A percentile compares a stretch with the other conserved stretches of the same genome.
Conservation (phyloP, 2,329 filamentous ascomycete genomes). For the Sclerotinia subarctica region DNA sequence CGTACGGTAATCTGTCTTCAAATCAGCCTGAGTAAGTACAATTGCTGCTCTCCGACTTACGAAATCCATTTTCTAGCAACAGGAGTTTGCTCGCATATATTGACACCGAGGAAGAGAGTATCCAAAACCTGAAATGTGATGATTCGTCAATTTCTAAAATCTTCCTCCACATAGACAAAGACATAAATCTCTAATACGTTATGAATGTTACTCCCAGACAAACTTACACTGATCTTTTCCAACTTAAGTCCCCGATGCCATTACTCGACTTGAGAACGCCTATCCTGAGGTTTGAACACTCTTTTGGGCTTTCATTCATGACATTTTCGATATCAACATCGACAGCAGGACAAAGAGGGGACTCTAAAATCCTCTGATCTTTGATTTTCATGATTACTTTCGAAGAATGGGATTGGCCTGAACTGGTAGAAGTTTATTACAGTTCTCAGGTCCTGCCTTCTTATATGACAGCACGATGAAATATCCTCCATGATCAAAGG, state of each 20-base stretch:
- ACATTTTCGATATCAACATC: not conserved
- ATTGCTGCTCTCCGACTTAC: not conserved
- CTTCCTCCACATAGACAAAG: not conserved
- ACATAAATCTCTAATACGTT: not conserved
- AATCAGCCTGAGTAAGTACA: not conserved
- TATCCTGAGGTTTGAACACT: not conserved
- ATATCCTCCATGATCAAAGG: not conserved
- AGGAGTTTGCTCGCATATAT: not conserved
- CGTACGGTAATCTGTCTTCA: slow-evolving; percentile 4
- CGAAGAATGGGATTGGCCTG: not conserved
- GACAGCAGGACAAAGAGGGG: not conserved
- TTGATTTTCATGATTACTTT: not conserved
- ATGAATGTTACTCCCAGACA: no score
- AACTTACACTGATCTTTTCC: not conserved
- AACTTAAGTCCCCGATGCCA: not conserved
- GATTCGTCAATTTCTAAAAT: not conserved
- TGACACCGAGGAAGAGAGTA: not conserved
- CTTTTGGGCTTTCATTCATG: not conserved
- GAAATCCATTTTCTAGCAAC: not conserved
- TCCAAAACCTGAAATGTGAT: not conserved
- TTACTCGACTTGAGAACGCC: not conserved
- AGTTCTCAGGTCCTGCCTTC: not conserved
- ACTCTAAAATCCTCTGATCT: no score
- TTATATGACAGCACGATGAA: not conserved
- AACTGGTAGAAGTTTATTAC: not conserved